These are phyloP conservation scores for Scutellaria baicalensis DNA, from an alignment of 257 asterid genomes.

Conservation along the genomic window DNA sequence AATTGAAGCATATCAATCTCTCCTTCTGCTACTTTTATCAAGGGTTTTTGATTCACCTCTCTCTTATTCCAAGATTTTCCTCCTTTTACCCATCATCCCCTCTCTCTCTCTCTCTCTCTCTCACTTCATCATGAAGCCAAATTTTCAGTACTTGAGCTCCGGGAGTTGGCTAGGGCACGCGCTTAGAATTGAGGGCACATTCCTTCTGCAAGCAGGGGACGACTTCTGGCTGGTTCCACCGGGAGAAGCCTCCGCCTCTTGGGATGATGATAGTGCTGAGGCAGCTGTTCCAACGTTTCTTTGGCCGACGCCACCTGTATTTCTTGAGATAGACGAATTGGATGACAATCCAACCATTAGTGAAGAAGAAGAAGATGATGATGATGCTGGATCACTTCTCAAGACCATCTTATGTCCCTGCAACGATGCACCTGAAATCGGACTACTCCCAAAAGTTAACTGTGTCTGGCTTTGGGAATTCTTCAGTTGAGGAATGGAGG, in stretches of 20 bases:
- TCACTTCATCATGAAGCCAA: no score
- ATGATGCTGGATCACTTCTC: background rate
- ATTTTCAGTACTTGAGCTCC: constrained; percentile 33
- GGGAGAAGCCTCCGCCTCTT: constrained; percentile 16
- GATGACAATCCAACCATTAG: background rate
- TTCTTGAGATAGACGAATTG: constrained; percentile 4
- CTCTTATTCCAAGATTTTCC: background rate
- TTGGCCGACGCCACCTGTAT: background rate
- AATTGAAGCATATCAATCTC: background rate
- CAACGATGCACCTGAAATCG: constrained; percentile 8
- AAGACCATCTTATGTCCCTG: constrained; percentile 22
- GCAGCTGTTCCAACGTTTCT: constrained; percentile 8
- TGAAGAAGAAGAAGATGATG: no score
- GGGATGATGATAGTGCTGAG: constrained; percentile 11
- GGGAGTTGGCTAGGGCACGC: constrained; percentile 29
- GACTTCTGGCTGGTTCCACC: constrained; percentile 34
- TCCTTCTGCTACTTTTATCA: background rate
- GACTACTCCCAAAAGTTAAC: constrained; percentile 18
- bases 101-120: no score
- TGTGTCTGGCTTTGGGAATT: constrained; percentile 30
- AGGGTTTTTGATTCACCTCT: background rate
- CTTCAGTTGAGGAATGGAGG: constrained; percentile 22
- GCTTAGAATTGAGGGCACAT: constrained; percentile 26
- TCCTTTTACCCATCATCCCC: background rate
- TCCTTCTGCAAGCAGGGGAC: constrained; percentile 37